Evolutionary conservation across 495 filamentous ascomycete genomes (phyloP), one percentile per base, ranked within the genome.

Genomic region (Tetracladium setigerum): DNA sequence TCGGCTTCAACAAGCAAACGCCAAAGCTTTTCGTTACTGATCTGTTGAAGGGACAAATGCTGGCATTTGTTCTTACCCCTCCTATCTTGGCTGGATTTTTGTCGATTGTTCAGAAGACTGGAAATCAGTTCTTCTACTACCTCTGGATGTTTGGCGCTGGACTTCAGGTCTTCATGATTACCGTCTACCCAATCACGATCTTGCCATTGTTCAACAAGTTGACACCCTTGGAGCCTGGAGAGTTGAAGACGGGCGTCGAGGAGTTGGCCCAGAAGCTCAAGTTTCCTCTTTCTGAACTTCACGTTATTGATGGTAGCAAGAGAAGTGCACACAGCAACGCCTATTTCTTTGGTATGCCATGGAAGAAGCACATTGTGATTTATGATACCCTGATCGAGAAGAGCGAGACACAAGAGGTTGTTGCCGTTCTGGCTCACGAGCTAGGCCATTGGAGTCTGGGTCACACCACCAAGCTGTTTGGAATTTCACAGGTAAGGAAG

Each of bases 361-460:
- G 92, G 90, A 96, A 95, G 78, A 98, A 98, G 78, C 92, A 95
- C 71, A 98, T 98, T 68, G 92, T 98, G 56, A 94, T 98, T 61
- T 98, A 94, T 58, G 92, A 98, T 60, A 98, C 92, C 10, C 66
- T 98, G 53, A 89, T 98, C 43, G 91, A 96, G 65, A 94, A 97
- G 74, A 90, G 83, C 62, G 79, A 88, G 54, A 79, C 83, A 2
- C 76, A 89, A 56, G 92, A 98, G 65, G 90, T 98, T 35, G 89
- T 95, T 16, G 91, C 92, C 44, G 89, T 98, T 31, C 73, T 98
- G 27, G 87, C 87, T 33, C 92, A 98, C 59, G 92, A 98, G 66
- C 79, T 98, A 38, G 92, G 92, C 38, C 92, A 98, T 67, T 98
- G 92, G 92, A 94, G 80, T 49, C 71, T 95, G 50, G 87, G 88